Percentiles rank a stretch among this genome's conserved stretches.
phyloP scores from a whole-genome alignment of 2,329 filamentous ascomycete species.

The Apiospora hydei region DNA sequence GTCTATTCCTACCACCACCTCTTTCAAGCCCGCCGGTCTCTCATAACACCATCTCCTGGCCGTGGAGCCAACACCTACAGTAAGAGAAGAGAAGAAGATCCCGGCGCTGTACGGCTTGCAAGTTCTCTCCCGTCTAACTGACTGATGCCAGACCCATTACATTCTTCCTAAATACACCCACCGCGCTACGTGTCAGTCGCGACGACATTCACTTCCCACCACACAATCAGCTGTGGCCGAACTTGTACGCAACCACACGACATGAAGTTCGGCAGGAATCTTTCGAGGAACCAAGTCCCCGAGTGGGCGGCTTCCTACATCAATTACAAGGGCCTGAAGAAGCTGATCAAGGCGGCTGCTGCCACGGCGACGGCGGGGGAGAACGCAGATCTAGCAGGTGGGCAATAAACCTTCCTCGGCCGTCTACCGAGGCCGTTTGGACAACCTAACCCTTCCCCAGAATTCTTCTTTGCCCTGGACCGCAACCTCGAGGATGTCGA shows the following conservation, averaged over 20 bases:
- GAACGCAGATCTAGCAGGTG: slow-evolving; percentile 90
- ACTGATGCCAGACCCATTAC: neutral
- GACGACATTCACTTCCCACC: neutral
- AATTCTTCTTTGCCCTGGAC: slow-evolving; percentile 96
- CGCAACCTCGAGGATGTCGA: slow-evolving; percentile 98
- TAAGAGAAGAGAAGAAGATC: neutral
- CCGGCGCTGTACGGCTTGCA: neutral
- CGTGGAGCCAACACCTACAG: slow-evolving; percentile 5
- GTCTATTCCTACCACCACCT: neutral
- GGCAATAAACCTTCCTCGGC: slow-evolving; percentile 51
- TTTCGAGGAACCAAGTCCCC: slow-evolving; percentile 84
- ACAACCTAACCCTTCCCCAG: slow-evolving; percentile 59
- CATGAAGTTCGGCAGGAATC: slow-evolving; percentile 71
- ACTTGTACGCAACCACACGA: neutral
- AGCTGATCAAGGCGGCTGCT: slow-evolving; percentile 85
- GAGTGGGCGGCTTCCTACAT: slow-evolving; percentile 88
- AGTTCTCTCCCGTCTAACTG: neutral
- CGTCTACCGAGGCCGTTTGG: slow-evolving; percentile 43
- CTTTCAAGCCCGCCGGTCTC: slow-evolving; percentile 15
- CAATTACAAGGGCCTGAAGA: slow-evolving; percentile 92
- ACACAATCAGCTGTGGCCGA: neutral
- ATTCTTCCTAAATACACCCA: neutral
- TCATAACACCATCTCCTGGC: slow-evolving; percentile 23
- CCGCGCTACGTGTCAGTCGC: neutral
- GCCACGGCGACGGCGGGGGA: slow-evolving; percentile 71